Percentiles rank a stretch among this genome's conserved stretches.
Conservation (phyloP, 345 rosid genomes). For the Citrus reticulata region DNA sequence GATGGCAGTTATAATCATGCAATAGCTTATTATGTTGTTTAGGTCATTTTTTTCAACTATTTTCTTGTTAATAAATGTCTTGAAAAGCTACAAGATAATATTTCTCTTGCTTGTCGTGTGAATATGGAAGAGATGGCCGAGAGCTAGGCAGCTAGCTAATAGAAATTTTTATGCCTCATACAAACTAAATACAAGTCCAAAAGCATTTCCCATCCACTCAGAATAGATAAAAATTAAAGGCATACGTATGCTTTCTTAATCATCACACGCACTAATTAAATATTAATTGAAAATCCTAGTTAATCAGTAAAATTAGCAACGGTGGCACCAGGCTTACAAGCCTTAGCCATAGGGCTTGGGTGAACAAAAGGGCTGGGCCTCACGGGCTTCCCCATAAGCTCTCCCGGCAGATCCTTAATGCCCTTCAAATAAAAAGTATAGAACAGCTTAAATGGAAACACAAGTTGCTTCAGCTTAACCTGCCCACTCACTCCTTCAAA, state of each 20-base stretch:
- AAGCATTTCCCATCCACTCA: too few relatives aligned
- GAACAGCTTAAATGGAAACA: constrained; percentile 66
- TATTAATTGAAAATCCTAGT: background rate
- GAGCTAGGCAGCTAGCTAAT: background rate
- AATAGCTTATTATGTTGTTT: too few relatives aligned
- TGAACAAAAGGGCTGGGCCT: constrained; percentile 42
- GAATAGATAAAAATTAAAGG: too few relatives aligned
- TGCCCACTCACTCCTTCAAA: constrained; percentile 64
- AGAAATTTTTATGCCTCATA: background rate
- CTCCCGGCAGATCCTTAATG: constrained; percentile 42
- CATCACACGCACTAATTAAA: too few relatives aligned
- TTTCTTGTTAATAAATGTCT: too few relatives aligned
- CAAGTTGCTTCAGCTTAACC: constrained; percentile 55
- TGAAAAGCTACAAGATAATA: too few relatives aligned
- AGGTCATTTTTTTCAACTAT: too few relatives aligned
- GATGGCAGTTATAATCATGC: background rate
- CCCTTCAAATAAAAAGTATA: constrained; percentile 67
- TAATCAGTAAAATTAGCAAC: constrained; percentile 40
- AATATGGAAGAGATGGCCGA: too few relatives aligned
- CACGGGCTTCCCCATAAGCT: constrained; percentile 41
- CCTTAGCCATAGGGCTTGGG: constrained; percentile 52
- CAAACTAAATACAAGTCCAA: background rate
- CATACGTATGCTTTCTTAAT: too few relatives aligned
- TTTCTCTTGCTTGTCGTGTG: background rate
- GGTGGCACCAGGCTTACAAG: constrained; percentile 42